Conservation (phyloP, 208 protist genomes). For the Leishmania turanica region DNA sequence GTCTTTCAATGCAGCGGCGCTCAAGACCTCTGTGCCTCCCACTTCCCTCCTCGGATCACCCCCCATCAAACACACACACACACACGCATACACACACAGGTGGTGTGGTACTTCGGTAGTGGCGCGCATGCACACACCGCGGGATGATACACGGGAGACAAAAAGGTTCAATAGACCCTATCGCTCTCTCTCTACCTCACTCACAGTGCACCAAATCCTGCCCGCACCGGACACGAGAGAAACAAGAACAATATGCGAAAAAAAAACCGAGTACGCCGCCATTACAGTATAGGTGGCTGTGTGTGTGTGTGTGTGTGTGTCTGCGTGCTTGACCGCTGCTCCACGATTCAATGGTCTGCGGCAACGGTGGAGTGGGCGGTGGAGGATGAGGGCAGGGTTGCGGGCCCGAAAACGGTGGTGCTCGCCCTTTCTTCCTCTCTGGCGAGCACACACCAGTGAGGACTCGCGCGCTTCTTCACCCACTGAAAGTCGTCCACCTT, state of each 20-base stretch:
- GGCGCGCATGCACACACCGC: background rate
- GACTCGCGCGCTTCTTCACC: conserved; percentile 77
- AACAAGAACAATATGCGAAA: background rate
- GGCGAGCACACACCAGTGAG: conserved; percentile 77
- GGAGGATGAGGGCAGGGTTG: background rate
- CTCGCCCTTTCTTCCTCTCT: conserved; percentile 31
- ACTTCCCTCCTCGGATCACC: background rate
- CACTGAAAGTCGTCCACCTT: conserved; percentile 90
- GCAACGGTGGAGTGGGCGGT: background rate
- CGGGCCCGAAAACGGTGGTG: conserved; percentile 23
- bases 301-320: conserved; percentile 6
- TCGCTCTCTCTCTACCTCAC: background rate
- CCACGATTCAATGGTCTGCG: background rate
- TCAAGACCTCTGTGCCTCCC: background rate
- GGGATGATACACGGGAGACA: background rate
- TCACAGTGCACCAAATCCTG: background rate
- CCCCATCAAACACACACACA: background rate
- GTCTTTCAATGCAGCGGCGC: background rate
- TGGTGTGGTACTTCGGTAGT: background rate
- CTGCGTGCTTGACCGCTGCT: background rate
- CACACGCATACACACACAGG: background rate
- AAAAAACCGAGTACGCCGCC: background rate
- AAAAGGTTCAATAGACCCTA: background rate
- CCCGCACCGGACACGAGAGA: background rate
- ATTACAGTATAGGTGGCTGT: background rate